Base-by-base conservation (phyloP, 2,329 filamentous ascomycete genomes). In the Fusarium anthophilum region DNA sequence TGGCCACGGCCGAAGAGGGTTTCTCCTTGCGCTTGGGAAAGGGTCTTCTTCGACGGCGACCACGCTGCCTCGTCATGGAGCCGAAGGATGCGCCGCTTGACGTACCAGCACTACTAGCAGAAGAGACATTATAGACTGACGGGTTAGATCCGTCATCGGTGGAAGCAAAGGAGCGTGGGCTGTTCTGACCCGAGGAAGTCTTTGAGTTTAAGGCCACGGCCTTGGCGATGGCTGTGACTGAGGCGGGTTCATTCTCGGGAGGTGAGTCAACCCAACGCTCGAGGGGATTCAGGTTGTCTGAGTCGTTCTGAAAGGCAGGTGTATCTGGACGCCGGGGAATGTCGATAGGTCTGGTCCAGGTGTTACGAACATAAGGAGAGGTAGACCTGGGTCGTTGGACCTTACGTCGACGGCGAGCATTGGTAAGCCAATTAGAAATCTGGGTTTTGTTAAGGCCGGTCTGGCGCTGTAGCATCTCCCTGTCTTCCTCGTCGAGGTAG, bases 151-250 rank as follows among this genome's bases (percentile, higher is more conserved):
- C 48, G 1, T 24, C 48, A 4, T 51, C 22, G 3, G 48, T 51
- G 8, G 28, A 51, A 1, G 22, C 22, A 0, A 32, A 51, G 1
- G 48, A 51, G 3, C 22, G 22, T 0, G 48, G 28, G 2, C 15
- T 51, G 4, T 18, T 51, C 22, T 32, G 28, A 1, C 22, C 28
- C 0, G n/a, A 32, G 15, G 8, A 20, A 8, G 0, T 2, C 0
- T 32, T 2, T 1, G 48, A 24, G 22, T 32, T 51, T 0, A 2
- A 20, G 0, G 48, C 48, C 2, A 51, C 48, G 2, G 48, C 48
- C 3, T 2, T 4, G 3, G 48, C 48, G 22, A 51, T 51, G 0
- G 48, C 48, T 3, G 48, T 51, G 28, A 35, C 48, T 3, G 28
- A 51, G 2, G 48, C 48, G 4, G 48, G 48, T 14, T 51, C 48